Evolutionary conservation across 2,329 filamentous ascomycete genomes (phyloP).

Genomic region (Pseudogymnoascus pannorum): DNA sequence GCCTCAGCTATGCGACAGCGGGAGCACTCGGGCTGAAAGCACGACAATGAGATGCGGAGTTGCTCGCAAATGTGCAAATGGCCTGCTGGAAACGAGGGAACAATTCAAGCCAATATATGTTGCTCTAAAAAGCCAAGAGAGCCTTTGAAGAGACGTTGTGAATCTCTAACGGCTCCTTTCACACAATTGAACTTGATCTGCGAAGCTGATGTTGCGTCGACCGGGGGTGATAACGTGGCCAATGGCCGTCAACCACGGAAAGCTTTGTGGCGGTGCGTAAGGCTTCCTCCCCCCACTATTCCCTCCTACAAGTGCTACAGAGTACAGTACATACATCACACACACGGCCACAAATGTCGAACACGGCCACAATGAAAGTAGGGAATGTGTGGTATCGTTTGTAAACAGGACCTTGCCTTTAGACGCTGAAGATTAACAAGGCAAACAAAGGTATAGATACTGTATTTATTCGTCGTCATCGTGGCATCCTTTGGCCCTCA

Average conservation of each 20-base stretch:
- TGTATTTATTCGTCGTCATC: not conserved
- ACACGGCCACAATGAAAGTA: slow-evolving; percentile 2
- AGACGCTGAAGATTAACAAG: not conserved
- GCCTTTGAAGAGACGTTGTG: not conserved
- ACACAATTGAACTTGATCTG: slow-evolving; percentile 7
- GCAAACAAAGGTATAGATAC: not conserved
- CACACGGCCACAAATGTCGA: not conserved
- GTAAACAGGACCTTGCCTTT: not conserved
- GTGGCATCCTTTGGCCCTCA: not conserved
- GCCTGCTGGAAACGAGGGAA: not conserved
- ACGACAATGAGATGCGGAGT: not conserved
- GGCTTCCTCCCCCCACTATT: not conserved
- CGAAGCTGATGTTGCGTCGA: slow-evolving; percentile 5
- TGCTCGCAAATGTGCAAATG: not conserved
- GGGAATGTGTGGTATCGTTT: not conserved
- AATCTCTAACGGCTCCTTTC: not conserved
- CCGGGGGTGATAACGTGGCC: slow-evolving; percentile 8
- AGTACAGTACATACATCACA: not conserved
- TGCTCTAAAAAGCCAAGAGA: not conserved
- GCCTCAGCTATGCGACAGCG: slow-evolving; percentile 8
- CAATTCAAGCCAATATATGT: not conserved
- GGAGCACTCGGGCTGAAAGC: slow-evolving; percentile 3
- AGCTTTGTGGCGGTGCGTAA: slow-evolving; percentile 6
- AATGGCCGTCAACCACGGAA: not conserved
- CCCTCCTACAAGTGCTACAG: not conserved